phyloP scores from a whole-genome alignment of 2,329 filamentous ascomycete genomes.

The Colletotrichum sp. region DNA sequence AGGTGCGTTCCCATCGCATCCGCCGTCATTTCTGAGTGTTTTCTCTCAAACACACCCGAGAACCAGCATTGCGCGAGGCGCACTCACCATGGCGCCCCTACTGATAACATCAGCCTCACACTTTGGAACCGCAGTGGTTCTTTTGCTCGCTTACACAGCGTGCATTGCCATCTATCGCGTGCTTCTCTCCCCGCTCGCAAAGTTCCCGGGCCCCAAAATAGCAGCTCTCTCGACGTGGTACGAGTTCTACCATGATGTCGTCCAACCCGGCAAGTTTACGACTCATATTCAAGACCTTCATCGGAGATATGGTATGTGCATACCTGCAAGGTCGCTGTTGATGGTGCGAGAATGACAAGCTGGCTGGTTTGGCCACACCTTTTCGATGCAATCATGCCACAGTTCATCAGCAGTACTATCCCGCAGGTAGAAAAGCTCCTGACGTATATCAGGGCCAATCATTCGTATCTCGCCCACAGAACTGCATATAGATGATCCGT shows the following conservation, averaged over 20 bases:
- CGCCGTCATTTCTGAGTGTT: background rate
- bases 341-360: background rate
- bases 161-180: constrained; percentile 23
- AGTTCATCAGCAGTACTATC: background rate
- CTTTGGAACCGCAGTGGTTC: background rate
- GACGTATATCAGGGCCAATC: constrained; percentile 30
- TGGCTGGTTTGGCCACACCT: background rate
- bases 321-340: background rate
- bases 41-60: background rate
- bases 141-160: background rate
- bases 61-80: background rate
- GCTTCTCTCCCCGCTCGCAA: constrained; percentile 27
- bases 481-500: constrained; percentile 30
- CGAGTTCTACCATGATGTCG: constrained; percentile 37
- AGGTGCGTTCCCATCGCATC: background rate
- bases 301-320: constrained; percentile 33
- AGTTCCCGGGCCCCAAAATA: constrained; percentile 36
- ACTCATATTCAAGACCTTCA: constrained; percentile 36
- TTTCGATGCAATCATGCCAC: background rate
- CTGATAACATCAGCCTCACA: background rate
- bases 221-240: constrained; percentile 33
- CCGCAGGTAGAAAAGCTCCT: background rate
- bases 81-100: background rate
- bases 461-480: constrained; percentile 40
- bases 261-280: constrained; percentile 29